These are phyloP conservation scores for Trichoderma oligosporum DNA, from an alignment of 2,329 filamentous ascomycete species.

Conservation along the genomic window DNA sequence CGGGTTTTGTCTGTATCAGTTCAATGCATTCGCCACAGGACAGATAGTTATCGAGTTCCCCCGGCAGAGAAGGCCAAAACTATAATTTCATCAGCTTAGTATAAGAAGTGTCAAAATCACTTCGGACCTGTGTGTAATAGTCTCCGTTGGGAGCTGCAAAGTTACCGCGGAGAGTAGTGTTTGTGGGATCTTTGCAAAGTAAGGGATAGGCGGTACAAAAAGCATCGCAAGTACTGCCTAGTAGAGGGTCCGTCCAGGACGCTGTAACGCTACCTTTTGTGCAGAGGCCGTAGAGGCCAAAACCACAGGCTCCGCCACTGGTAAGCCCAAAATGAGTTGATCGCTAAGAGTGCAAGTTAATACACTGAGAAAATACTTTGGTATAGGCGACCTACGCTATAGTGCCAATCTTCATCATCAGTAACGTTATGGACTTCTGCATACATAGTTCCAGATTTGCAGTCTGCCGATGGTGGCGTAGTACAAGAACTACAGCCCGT, in stretches of 20 bases:
- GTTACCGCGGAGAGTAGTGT: conserved; percentile 11
- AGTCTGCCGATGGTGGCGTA: conserved; percentile 4
- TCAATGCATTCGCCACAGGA: conserved; percentile 13
- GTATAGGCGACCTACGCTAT: neutral
- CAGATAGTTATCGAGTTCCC: conserved; percentile 6
- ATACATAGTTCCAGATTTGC: conserved; percentile 12
- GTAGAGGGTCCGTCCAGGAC: conserved; percentile 10
- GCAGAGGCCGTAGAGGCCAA: conserved; percentile 12
- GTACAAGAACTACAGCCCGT: neutral
- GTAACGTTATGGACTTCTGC: conserved; percentile 3
- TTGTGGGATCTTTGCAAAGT: conserved; percentile 8
- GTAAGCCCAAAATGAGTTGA: conserved; percentile 11
- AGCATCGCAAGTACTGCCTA: conserved; percentile 4
- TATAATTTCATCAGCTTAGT: neutral
- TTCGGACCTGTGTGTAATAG: neutral
- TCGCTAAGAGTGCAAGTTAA: neutral
- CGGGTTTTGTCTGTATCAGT: neutral
- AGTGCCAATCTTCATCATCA: conserved; percentile 8
- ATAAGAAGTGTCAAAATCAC: neutral
- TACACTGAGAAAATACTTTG: neutral
- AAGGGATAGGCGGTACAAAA: conserved; percentile 9
- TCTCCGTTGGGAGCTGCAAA: conserved; percentile 14
- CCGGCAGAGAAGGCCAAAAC: conserved; percentile 6
- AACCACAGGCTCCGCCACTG: conserved; percentile 11
- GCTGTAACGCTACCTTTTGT: conserved; percentile 3